Evolutionary conservation across 768 basidiomycete genomes (phyloP).

Genomic region (Phallus indusiatus): DNA sequence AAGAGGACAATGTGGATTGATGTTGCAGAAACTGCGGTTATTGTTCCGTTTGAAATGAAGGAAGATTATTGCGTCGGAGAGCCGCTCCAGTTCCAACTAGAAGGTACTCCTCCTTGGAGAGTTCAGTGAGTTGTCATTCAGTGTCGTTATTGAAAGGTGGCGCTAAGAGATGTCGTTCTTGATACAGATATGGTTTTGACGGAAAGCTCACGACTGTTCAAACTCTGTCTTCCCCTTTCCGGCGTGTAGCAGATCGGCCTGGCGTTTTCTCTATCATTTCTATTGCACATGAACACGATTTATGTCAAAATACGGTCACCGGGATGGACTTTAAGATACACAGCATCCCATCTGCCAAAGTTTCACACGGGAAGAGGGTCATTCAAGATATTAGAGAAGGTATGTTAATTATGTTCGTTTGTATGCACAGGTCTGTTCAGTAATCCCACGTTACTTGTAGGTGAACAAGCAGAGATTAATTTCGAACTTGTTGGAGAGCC

Average conservation of each 20-base stretch:
- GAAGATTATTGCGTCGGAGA: constrained; percentile 88
- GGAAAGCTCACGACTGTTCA: constrained; percentile 65
- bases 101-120: constrained; percentile 90
- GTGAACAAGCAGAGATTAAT: constrained; percentile 88
- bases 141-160: neutral
- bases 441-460: constrained; percentile 28
- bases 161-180: neutral
- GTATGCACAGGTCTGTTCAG: neutral
- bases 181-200: constrained; percentile 66
- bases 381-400: constrained; percentile 90
- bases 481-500: constrained; percentile 87
- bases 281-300: constrained; percentile 87
- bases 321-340: constrained; percentile 71
- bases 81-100: constrained; percentile 80
- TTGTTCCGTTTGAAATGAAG: constrained; percentile 74
- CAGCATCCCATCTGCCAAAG: constrained; percentile 77
- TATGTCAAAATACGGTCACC: constrained; percentile 75
- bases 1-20: constrained; percentile 70
- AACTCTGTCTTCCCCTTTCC: constrained; percentile 73
- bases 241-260: constrained; percentile 68
- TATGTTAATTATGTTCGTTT: constrained; percentile 19
- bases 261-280: constrained; percentile 83
- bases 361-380: constrained; percentile 74
- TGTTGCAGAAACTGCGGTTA: constrained; percentile 93
- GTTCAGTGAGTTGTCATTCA: constrained; percentile 50